phyloP scores from a whole-genome alignment of 2,329 filamentous ascomycete genomes.

The Hymenotorrendiella dingleyae region DNA sequence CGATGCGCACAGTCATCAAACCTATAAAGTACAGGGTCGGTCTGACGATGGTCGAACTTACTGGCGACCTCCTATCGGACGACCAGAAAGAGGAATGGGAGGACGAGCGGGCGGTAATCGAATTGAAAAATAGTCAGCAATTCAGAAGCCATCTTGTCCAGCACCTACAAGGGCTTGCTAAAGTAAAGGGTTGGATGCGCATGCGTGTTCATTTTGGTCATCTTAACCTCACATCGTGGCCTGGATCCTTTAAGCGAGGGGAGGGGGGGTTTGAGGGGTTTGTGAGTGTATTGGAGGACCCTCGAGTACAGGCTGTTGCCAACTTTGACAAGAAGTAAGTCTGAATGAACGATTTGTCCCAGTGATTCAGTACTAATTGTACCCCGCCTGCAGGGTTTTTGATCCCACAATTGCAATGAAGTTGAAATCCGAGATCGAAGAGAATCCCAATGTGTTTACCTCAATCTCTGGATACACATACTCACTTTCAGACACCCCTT shows the following conservation, averaged over 20 bases:
- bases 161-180: constrained; percentile 17
- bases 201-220: constrained; percentile 30
- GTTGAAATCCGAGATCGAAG: constrained; percentile 15
- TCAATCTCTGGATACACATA: constrained; percentile 9
- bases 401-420: constrained; percentile 12
- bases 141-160: constrained; percentile 19
- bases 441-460: constrained; percentile 13
- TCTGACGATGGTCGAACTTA: constrained; percentile 13
- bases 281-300: constrained; percentile 21
- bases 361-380: constrained; percentile 1
- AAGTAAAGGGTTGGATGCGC: constrained; percentile 24
- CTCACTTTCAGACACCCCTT: constrained; percentile 12
- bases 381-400: constrained; percentile 12
- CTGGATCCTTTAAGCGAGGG: constrained; percentile 12
- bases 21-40: constrained; percentile 4
- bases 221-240: constrained; percentile 19
- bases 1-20: constrained; percentile 10
- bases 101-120: constrained; percentile 4
- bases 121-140: constrained; percentile 9
- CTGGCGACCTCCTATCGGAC: constrained; percentile 11
- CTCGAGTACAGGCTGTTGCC: constrained; percentile 14
- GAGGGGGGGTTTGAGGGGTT: constrained; percentile 20
- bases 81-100: constrained; percentile 17
- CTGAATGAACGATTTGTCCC: neutral
- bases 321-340: constrained; percentile 28